A percentile compares a stretch with the other conserved stretches of the same genome.
phyloP scores from a whole-genome alignment of 225 moss, liverwort and hornwort genomes.

The Rhytidiadelphus loreus region DNA sequence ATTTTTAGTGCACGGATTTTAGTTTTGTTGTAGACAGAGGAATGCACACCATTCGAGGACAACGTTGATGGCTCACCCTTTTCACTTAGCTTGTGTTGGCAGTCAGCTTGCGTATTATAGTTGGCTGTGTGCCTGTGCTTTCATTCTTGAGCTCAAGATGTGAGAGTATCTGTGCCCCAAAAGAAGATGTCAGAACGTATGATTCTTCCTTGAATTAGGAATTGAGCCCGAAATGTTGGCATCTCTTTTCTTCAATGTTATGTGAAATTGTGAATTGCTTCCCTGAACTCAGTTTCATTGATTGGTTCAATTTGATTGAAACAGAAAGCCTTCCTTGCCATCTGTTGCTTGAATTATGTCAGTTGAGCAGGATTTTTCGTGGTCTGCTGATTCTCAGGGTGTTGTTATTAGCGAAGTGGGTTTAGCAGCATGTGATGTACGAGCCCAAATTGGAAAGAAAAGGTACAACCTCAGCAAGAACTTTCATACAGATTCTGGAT shows the following conservation, averaged over 20 bases:
- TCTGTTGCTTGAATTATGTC: not conserved
- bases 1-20: not conserved
- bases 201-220: not conserved
- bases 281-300: not conserved
- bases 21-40: not conserved
- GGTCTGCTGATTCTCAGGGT: conserved; percentile 22
- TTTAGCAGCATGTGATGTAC: conserved; percentile 34
- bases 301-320: not conserved
- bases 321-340: not conserved
- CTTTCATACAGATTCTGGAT: not conserved
- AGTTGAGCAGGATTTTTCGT: not conserved
- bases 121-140: not conserved
- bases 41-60: not conserved
- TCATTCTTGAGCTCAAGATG: not conserved
- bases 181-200: not conserved
- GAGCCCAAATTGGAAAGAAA: conserved; percentile 29
- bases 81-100: not conserved
- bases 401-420: conserved; percentile 36
- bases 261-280: not conserved
- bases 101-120: not conserved
- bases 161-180: not conserved
- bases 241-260: not conserved
- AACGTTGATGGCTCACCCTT: not conserved
- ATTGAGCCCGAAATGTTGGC: not conserved
- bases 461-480: conserved; percentile 9